Percentiles rank a stretch among this genome's conserved stretches.
Evolutionary conservation across 768 basidiomycete genomes (phyloP).

Genomic region (Collybiopsis luxurians): DNA sequence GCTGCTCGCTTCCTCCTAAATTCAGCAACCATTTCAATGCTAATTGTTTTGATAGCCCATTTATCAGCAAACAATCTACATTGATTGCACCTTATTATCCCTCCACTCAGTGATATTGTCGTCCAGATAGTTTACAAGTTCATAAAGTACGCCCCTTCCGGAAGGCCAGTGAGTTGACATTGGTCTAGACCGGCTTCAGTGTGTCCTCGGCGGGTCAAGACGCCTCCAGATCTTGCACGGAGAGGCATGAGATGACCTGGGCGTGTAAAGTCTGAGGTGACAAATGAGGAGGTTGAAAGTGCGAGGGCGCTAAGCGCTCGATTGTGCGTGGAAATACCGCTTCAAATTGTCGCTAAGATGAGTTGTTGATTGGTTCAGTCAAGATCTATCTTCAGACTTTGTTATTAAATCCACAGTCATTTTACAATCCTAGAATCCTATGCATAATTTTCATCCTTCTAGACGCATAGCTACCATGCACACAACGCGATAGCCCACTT

Average conservation of each 20-base stretch:
- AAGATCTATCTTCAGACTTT: no score
- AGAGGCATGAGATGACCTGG: constrained; percentile 97
- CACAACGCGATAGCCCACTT: no score
- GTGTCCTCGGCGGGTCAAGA: constrained; percentile 86
- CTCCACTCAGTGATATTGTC: constrained; percentile 83
- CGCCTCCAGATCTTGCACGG: constrained; percentile 82
- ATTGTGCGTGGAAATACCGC: constrained; percentile 97
- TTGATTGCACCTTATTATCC: constrained; percentile 92
- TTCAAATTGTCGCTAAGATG: constrained; percentile 75
- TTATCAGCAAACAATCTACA: constrained; percentile 87
- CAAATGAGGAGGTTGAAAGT: constrained; percentile 60
- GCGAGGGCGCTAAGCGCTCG: constrained; percentile 84
- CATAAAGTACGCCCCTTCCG: constrained; percentile 86
- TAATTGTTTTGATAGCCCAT: constrained; percentile 93
- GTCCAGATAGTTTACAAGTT: constrained; percentile 96
- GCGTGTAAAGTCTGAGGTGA: constrained; percentile 74
- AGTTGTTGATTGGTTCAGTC: not conserved
- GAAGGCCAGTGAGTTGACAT: constrained; percentile 69
- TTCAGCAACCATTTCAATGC: constrained; percentile 78
- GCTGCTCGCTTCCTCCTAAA: constrained; percentile 38
- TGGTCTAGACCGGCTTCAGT: constrained; percentile 91
- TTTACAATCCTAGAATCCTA: no score
- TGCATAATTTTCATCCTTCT: no score
- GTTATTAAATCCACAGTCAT: no score
- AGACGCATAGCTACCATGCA: no score